Evolutionary conservation across 2,329 filamentous ascomycete species (phyloP), one percentile per base, ranked within the genome.

Genomic region (Delphinella strobiligena): DNA sequence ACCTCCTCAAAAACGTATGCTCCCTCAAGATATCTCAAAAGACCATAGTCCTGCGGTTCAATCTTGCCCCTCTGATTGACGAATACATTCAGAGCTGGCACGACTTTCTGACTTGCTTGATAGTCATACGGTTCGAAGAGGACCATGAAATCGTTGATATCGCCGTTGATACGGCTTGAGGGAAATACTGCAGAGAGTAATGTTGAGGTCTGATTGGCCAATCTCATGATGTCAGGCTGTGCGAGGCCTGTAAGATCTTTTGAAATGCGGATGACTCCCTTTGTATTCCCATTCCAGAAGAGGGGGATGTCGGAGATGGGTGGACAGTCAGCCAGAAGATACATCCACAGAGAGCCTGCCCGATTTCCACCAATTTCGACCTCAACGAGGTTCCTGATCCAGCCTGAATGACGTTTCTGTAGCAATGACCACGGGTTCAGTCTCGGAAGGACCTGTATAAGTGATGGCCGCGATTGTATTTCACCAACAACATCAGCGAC

Each of bases 201-300:
- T n/a, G n/a, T n/a, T n/a, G n/a, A n/a, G n/a, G n/a, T n/a, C n/a
- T n/a, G n/a, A n/a, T n/a, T n/a, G n/a, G n/a, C n/a, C n/a, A n/a
- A n/a, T n/a, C n/a, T n/a, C n/a, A n/a, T n/a, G n/a, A n/a, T n/a
- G n/a, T n/a, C n/a, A n/a, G n/a, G n/a, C n/a, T n/a, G n/a, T n/a
- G n/a, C n/a, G n/a, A n/a, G n/a, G n/a, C n/a, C n/a, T n/a, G n/a
- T n/a, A n/a, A n/a, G n/a, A n/a, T n/a, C n/a, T n/a, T n/a, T n/a
- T n/a, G n/a, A n/a, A n/a, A n/a, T n/a, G n/a, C n/a, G n/a, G n/a
- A n/a, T n/a, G 17, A 19, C 5, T 30, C 41, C 41, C 19, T n/a
- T 29, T 3, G 33, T 12, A 14, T 22, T 18, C 19, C 32, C 38
- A 37, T 52, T 54, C 51, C 53, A 56, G 43, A 50, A 47, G 1